Conservation (phyloP, 192 early-diverging fungal genomes). For the Gaertneriomyces sp. region DNA sequence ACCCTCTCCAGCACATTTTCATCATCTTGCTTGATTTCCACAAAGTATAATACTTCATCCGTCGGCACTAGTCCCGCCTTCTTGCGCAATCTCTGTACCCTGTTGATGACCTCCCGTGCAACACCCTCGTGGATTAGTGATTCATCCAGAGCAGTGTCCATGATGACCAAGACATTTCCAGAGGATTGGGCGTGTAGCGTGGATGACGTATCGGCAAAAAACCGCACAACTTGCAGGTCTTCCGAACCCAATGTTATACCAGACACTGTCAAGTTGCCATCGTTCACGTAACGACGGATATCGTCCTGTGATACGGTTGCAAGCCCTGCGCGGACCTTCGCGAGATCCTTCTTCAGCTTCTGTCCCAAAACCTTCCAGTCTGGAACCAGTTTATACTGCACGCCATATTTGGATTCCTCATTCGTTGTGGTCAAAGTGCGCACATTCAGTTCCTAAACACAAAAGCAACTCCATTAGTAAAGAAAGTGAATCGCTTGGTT, state of each 20-base stretch:
- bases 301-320: slow-evolving; percentile 67
- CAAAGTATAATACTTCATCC: slow-evolving; percentile 84
- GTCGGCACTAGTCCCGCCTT: slow-evolving; percentile 84
- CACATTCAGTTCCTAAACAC: slow-evolving; percentile 83
- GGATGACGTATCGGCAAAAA: slow-evolving; percentile 66
- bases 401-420: slow-evolving; percentile 86
- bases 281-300: slow-evolving; percentile 76
- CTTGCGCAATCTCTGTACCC: slow-evolving; percentile 93
- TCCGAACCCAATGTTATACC: slow-evolving; percentile 76
- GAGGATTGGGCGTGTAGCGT: slow-evolving; percentile 76
- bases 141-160: slow-evolving; percentile 79
- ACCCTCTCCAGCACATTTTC: slow-evolving; percentile 65
- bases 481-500: not conserved
- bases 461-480: not conserved
- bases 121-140: slow-evolving; percentile 83
- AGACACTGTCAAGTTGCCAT: slow-evolving; percentile 65
- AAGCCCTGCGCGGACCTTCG: slow-evolving; percentile 82
- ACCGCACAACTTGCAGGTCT: slow-evolving; percentile 78
- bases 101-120: slow-evolving; percentile 95
- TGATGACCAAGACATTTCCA: slow-evolving; percentile 79
- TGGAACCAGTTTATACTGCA: slow-evolving; percentile 88
- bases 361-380: slow-evolving; percentile 85
- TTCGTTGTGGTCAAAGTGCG: slow-evolving; percentile 80
- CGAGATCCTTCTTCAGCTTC: slow-evolving; percentile 85
- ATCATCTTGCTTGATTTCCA: slow-evolving; percentile 69